These are phyloP conservation scores for Flaveria floridana DNA, from an alignment of 140 eudicot species.

Conservation along the genomic window DNA sequence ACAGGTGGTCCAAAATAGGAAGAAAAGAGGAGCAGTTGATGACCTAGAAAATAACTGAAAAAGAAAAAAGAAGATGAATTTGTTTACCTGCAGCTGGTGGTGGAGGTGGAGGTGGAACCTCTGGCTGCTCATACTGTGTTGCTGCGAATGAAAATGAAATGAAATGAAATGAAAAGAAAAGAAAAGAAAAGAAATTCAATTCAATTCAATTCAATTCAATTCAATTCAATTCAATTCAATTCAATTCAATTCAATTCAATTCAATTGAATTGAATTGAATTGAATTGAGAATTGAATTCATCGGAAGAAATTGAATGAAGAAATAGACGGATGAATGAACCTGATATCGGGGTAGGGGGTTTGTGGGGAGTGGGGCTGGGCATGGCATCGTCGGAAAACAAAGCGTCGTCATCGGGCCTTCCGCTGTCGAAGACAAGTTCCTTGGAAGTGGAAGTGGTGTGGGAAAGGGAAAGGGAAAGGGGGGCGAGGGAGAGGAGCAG, in stretches of 20 bases:
- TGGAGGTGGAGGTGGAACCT: constrained; percentile 25
- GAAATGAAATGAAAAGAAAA: too few relatives aligned
- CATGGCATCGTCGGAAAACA: constrained; percentile 48
- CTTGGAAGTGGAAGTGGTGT: too few relatives aligned
- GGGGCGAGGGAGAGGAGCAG: constrained; percentile 45
- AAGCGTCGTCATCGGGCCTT: constrained; percentile 54
- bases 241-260: too few relatives aligned
- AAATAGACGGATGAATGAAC: neutral
- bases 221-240: too few relatives aligned
- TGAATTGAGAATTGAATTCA: too few relatives aligned
- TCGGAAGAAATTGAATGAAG: too few relatives aligned
- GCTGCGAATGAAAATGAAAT: constrained; percentile 32
- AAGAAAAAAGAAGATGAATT: neutral
- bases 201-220: too few relatives aligned
- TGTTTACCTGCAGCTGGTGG: constrained; percentile 42
- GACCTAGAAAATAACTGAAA: too few relatives aligned
- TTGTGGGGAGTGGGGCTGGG: neutral
- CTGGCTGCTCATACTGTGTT: constrained; percentile 47
- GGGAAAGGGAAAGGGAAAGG: neutral
- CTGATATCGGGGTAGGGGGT: constrained; percentile 49
- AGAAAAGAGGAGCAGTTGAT: neutral
- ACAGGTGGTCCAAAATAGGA: too few relatives aligned
- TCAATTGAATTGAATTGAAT: too few relatives aligned
- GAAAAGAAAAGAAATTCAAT: too few relatives aligned
- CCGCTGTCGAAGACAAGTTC: constrained; percentile 74